phyloP scores from a whole-genome alignment of 2,329 filamentous ascomycete genomes.

The Dendryphion nanum region DNA sequence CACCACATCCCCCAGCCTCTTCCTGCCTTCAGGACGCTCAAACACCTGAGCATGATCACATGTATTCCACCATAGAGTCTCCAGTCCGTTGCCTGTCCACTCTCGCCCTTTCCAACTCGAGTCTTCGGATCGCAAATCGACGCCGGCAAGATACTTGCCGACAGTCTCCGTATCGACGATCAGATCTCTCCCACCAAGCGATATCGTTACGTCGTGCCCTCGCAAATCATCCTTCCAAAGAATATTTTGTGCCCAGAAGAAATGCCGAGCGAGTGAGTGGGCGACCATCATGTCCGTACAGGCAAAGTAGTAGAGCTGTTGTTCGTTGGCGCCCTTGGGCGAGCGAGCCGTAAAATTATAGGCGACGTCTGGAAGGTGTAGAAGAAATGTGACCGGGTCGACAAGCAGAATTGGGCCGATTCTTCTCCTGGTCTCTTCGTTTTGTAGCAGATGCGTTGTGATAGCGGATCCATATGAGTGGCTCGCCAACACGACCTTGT shows the following conservation, averaged over 20 bases:
- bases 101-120: constrained; percentile 31
- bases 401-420: constrained; percentile 55
- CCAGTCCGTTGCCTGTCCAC: constrained; percentile 46
- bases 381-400: constrained; percentile 64
- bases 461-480: constrained; percentile 65
- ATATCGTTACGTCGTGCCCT: constrained; percentile 53
- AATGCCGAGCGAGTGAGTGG: constrained; percentile 62
- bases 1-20: constrained; percentile 23
- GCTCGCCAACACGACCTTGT: constrained; percentile 59
- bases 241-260: constrained; percentile 71
- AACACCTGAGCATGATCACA: constrained; percentile 63
- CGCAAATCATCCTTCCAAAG: constrained; percentile 66
- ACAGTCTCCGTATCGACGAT: constrained; percentile 63
- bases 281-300: constrained; percentile 66
- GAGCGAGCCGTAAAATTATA: constrained; percentile 60
- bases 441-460: constrained; percentile 60
- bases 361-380: constrained; percentile 68
- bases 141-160: constrained; percentile 54
- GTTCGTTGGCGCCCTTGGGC: constrained; percentile 59
- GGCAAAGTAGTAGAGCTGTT: constrained; percentile 69
- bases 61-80: constrained; percentile 60
- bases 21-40: constrained; percentile 23
- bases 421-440: constrained; percentile 42
- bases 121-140: constrained; percentile 29
- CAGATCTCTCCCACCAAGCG: constrained; percentile 59